Conservation (phyloP, 768 basidiomycete genomes). For the Tricholomella constricta region DNA sequence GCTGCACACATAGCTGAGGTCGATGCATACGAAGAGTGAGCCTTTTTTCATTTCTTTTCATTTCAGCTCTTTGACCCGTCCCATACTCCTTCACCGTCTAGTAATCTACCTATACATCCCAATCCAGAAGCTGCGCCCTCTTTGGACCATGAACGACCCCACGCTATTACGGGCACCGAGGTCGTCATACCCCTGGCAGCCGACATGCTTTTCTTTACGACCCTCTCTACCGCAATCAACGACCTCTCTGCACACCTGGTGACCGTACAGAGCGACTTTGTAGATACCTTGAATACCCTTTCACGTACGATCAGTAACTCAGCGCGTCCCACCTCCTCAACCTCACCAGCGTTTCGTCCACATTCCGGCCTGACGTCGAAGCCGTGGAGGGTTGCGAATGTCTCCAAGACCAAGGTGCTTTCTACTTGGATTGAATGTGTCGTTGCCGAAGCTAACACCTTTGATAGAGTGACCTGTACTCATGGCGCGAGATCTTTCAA, state of each 20-base stretch:
- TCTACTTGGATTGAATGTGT: slow-evolving; percentile 10
- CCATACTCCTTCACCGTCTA: background rate
- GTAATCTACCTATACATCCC: background rate
- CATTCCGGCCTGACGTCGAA: slow-evolving; percentile 46
- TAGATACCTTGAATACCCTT: slow-evolving; percentile 37
- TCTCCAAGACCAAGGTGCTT: slow-evolving; percentile 15
- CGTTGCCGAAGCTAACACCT: background rate
- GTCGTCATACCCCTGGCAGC: slow-evolving; percentile 79
- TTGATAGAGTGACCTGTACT: slow-evolving; percentile 67
- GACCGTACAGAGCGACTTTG: slow-evolving; percentile 52
- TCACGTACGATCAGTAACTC: slow-evolving; percentile 40
- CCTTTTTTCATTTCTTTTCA: background rate
- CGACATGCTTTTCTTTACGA: slow-evolving; percentile 78
- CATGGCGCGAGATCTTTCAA: slow-evolving; percentile 89
- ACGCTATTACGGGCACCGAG: too few species aligned
- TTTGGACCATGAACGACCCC: background rate
- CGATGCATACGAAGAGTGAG: slow-evolving; percentile 4
- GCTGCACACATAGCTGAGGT: slow-evolving; percentile 8
- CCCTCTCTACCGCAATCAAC: slow-evolving; percentile 63
- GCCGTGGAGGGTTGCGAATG: slow-evolving; percentile 29
- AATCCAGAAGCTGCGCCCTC: background rate
- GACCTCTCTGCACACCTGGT: slow-evolving; percentile 53
- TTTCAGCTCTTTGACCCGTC: background rate
- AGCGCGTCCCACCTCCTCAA: slow-evolving; percentile 46
- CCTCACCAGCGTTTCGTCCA: slow-evolving; percentile 37